These are phyloP conservation scores for Biscutella auriculata DNA, from an alignment of 441 rosid species.

Conservation along the genomic window DNA sequence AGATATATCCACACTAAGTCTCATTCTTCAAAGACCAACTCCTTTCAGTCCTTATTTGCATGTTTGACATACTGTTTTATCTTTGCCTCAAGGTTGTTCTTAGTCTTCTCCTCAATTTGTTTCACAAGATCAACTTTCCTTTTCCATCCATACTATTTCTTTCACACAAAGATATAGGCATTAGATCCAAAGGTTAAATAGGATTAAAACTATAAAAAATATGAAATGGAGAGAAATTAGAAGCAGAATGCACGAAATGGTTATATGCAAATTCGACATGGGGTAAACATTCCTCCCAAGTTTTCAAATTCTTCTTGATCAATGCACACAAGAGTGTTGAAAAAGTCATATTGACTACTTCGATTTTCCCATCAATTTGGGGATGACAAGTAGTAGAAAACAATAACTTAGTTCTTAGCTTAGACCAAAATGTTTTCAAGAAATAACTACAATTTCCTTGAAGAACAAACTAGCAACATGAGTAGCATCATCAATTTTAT, in stretches of 20 bases:
- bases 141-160: neutral
- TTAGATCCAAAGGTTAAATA: neutral
- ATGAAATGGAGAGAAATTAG: neutral
- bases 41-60: too few species aligned
- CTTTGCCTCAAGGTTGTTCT: too few species aligned
- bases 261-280: neutral
- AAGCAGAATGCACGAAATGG: neutral
- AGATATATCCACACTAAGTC: too few species aligned
- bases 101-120: too few species aligned
- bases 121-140: too few species aligned
- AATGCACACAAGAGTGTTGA: neutral
- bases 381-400: neutral
- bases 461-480: too few species aligned
- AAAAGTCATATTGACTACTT: neutral
- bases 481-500: too few species aligned
- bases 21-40: too few species aligned
- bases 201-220: neutral
- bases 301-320: neutral
- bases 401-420: too few species aligned
- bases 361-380: neutral
- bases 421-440: neutral
- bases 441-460: too few species aligned
- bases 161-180: neutral
- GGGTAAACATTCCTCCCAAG: too few species aligned
- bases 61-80: too few species aligned